These are phyloP conservation scores for Vitis rupestris DNA, from an alignment of 164 flowering plant genomes.

Conservation along the genomic window DNA sequence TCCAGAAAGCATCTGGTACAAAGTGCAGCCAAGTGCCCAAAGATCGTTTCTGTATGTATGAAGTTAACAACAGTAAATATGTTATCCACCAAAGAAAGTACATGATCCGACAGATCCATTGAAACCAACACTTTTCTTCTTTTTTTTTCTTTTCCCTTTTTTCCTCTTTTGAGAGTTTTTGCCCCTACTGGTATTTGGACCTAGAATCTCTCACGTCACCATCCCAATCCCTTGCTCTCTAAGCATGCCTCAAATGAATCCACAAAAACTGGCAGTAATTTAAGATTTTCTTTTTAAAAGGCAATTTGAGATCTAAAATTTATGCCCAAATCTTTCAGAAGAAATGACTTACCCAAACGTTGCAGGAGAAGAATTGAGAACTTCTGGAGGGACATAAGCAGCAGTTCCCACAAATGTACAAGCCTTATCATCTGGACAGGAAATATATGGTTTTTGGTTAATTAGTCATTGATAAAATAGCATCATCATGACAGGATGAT, in stretches of 20 bases:
- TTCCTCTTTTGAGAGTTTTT: no score
- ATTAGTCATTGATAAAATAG: no score
- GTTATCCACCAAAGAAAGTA: slow-evolving; percentile 7
- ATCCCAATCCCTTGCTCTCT: no score
- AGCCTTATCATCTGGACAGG: slow-evolving; percentile 84
- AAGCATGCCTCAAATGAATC: no score
- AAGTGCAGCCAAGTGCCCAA: slow-evolving; percentile 99
- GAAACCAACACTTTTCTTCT: no score
- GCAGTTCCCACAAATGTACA: slow-evolving; percentile 99
- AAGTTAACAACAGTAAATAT: slow-evolving; percentile 14
- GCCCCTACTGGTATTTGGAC: no score
- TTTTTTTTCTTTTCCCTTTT: no score
- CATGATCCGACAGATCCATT: background rate
- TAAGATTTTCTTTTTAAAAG: background rate
- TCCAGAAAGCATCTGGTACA: slow-evolving; percentile 99
- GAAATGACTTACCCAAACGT: slow-evolving; percentile 78
- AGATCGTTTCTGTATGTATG: slow-evolving; percentile 81
- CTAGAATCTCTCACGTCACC: no score
- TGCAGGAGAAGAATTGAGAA: slow-evolving; percentile 96
- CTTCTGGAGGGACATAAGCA: slow-evolving; percentile 99
- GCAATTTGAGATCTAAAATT: background rate
- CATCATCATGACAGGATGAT: no score
- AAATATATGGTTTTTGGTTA: no score
- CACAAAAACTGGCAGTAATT: no score
- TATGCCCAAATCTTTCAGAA: background rate